Base-by-base conservation (phyloP, 768 basidiomycete species). In the Mrakia frigida region DNA sequence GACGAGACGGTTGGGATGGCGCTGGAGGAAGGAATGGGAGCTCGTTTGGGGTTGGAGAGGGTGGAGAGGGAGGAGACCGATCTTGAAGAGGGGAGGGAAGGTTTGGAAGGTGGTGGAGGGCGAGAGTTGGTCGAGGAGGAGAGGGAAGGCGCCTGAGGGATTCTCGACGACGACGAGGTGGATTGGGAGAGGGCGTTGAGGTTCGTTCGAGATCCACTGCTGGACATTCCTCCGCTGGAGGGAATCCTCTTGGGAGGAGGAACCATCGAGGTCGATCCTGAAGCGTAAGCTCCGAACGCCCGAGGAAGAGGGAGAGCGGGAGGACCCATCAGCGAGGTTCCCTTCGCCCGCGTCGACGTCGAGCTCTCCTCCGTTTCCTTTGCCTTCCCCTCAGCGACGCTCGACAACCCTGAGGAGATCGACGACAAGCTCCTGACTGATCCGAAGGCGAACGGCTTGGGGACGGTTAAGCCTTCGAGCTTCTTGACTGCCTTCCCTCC, bases 401-500 rank as follows among this genome's bases (percentile, higher is more conserved):
- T 31, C 28, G 69, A 41, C 43, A 53, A 9, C 5, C 69, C 43
- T 1, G 69, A 31, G 5, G 69, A 46, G 18, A 70, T 50, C 46
- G 69, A 70, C 6, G 46, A 52, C 21, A 46, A 35, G n/a, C 69
- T 70, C 21, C 46, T 70, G 31, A 53, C 10, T 1, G 31, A 23
- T 21, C 69, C 69, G 6, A 53, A 70, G 5, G 43, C 69, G 21
- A 70, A 70, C 28, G 69, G 46, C n/a, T 70, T 70, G 23, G 69
- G 69, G 5, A 70, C 43, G 25, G 69, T 70, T 31, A 72, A 53
- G 3, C 70, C 70, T 21, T 72, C 70, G 52, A 72, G 46, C 50
- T 72, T 72, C 52, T 59, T 72, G 21, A 72, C 53, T 11, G 70
- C 70, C 50, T 31, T 72, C 31, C 9, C 70, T 28, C 70, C 70